Percentiles rank a stretch among this genome's conserved stretches.
Conservation (phyloP, 106 monocot species). For the Dendrobium chrysotoxum region DNA sequence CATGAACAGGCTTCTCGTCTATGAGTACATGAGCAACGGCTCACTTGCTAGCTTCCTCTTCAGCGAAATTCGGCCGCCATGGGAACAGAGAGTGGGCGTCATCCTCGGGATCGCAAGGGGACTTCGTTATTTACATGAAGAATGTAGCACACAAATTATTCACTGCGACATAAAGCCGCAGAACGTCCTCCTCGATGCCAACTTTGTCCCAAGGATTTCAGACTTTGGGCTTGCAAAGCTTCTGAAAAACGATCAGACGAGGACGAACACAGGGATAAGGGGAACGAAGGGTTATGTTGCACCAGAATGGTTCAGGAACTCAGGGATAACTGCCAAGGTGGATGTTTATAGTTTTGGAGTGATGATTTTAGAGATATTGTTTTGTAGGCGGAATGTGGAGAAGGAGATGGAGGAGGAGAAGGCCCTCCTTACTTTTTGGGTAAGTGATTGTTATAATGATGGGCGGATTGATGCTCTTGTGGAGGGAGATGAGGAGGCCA, state of each 20-base stretch:
- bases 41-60: too few relatives aligned
- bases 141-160: conserved; percentile 30
- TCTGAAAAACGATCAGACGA: conserved; percentile 33
- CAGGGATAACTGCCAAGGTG: conserved; percentile 37
- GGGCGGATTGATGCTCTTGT: conserved; percentile 47
- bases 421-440: conserved; percentile 28
- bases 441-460: neutral
- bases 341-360: conserved; percentile 76
- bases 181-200: conserved; percentile 52
- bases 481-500: conserved; percentile 24
- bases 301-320: conserved; percentile 46
- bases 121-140: conserved; percentile 49
- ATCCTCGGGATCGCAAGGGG: conserved; percentile 48
- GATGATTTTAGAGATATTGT: conserved; percentile 57
- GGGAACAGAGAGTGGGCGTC: conserved; percentile 25
- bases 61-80: too few relatives aligned
- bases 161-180: conserved; percentile 58
- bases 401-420: conserved; percentile 9
- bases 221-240: conserved; percentile 62
- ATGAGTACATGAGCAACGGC: too few relatives aligned
- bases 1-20: too few relatives aligned
- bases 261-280: conserved; percentile 27
- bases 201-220: conserved; percentile 28
- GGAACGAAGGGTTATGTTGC: conserved; percentile 66
- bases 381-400: conserved; percentile 34